These are phyloP conservation scores for Taxillus chinensis DNA, from an alignment of 164 flowering plant species.

Conservation along the genomic window DNA sequence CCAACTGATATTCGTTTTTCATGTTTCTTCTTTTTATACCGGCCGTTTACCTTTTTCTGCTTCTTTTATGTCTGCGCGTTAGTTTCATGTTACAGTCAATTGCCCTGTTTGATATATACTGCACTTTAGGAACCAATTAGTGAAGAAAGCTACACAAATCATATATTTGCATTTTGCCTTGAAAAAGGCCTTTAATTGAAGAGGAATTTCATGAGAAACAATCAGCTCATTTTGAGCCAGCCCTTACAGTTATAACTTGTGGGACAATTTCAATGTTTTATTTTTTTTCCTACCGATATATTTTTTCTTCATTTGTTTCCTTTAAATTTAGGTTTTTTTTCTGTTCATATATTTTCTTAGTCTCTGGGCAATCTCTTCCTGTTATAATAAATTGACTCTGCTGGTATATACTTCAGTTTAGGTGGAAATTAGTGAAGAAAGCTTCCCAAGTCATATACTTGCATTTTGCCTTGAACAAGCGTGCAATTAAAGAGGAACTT, in stretches of 20 bases:
- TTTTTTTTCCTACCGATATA: too few relatives aligned
- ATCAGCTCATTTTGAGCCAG: too few relatives aligned
- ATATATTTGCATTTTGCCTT: conserved; percentile 4
- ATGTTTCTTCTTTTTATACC: too few relatives aligned
- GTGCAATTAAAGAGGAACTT: conserved; percentile 1
- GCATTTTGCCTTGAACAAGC: conserved; percentile 6
- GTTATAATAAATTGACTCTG: background rate
- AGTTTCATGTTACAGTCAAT: background rate
- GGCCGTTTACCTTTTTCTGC: too few relatives aligned
- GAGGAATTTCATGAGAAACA: conserved; percentile 7
- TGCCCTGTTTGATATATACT: background rate
- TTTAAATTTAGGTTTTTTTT: too few relatives aligned
- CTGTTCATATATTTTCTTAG: background rate
- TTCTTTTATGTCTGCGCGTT: background rate
- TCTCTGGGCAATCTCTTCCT: background rate
- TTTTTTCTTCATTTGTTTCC: too few relatives aligned
- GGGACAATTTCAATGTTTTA: too few relatives aligned
- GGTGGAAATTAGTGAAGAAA: conserved; percentile 2
- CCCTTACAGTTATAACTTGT: too few relatives aligned
- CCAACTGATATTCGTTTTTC: too few relatives aligned
- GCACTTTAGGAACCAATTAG: background rate
- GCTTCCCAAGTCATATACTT: conserved; percentile 4
- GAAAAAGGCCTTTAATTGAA: background rate
- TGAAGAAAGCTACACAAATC: conserved; percentile 5
- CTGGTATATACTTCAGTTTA: background rate